phyloP scores from a whole-genome alignment of 352 stramenopile species.

The Globisporangium heterothallicum region DNA sequence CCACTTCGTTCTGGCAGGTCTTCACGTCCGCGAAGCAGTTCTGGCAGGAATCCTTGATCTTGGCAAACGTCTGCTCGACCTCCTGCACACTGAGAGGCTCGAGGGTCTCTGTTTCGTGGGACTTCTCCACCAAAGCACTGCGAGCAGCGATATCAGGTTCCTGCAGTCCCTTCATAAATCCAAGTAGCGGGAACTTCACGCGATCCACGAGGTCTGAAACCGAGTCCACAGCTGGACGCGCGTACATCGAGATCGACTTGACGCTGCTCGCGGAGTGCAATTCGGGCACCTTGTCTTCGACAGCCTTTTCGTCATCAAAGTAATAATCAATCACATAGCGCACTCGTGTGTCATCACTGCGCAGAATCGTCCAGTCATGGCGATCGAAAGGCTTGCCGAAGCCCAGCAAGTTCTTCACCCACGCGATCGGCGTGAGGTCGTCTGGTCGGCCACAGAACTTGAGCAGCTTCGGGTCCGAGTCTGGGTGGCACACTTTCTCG shows the following conservation, averaged over 20 bases:
- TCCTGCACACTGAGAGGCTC: slow-evolving; percentile 56
- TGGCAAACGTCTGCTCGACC: slow-evolving; percentile 73
- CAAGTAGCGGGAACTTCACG: slow-evolving; percentile 71
- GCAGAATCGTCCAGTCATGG: slow-evolving; percentile 97
- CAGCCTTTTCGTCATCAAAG: slow-evolving; percentile 85
- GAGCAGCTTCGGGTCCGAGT: slow-evolving; percentile 87
- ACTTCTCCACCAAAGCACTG: slow-evolving; percentile 42
- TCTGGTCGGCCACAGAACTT: slow-evolving; percentile 96
- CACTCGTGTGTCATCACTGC: slow-evolving; percentile 85
- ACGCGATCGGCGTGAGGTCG: slow-evolving; percentile 94
- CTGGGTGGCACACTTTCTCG: slow-evolving; percentile 89
- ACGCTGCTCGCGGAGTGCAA: slow-evolving; percentile 81
- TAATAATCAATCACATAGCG: slow-evolving; percentile 99
- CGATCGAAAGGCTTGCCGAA: slow-evolving; percentile 94
- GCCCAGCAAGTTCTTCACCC: slow-evolving; percentile 85
- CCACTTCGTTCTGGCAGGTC: slow-evolving; percentile 69
- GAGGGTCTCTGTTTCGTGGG: slow-evolving; percentile 30
- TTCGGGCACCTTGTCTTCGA: slow-evolving; percentile 71
- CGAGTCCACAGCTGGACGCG: slow-evolving; percentile 77
- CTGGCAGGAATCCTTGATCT: slow-evolving; percentile 83
- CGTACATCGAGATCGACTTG: slow-evolving; percentile 88
- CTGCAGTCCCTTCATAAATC: slow-evolving; percentile 41
- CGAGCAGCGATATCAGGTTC: slow-evolving; percentile 46
- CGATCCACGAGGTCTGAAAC: slow-evolving; percentile 66
- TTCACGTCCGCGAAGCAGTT: slow-evolving; percentile 73